Evolutionary conservation across 2,329 filamentous ascomycete genomes (phyloP).

Genomic region (Aspergillus intermedius): DNA sequence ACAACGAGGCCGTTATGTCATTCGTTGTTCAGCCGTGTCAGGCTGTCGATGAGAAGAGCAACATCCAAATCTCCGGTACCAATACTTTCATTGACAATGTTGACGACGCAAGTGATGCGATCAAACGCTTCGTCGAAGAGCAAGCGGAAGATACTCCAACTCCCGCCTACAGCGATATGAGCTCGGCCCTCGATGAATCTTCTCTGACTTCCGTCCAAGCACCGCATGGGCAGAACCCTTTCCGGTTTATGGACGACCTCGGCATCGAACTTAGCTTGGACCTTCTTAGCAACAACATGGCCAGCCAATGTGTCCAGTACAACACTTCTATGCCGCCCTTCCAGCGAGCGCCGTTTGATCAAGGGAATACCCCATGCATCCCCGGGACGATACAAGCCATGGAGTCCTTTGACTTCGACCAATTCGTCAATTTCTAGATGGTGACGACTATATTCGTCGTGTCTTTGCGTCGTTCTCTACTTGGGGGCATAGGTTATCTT

Average conservation of each 20-base stretch:
- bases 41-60: slow-evolving; percentile 6
- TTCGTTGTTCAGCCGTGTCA: slow-evolving; percentile 19
- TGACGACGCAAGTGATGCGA: not conserved
- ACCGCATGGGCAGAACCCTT: slow-evolving; percentile 8
- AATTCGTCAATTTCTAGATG: not conserved
- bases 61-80: slow-evolving; percentile 11
- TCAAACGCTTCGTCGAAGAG: slow-evolving; percentile 2
- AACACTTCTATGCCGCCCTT: not conserved
- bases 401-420: slow-evolving; percentile 1
- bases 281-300: not conserved
- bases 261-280: not conserved
- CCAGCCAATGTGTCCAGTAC: not conserved
- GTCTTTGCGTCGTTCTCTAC: not conserved
- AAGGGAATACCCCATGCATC: not conserved
- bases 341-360: not conserved
- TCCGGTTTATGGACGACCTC: not conserved
- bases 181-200: not conserved
- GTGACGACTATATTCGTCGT: not conserved
- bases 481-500: not conserved
- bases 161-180: slow-evolving; percentile 2
- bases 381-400: not conserved
- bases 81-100: slow-evolving; percentile 4
- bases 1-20: slow-evolving; percentile 17
- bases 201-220: not conserved
- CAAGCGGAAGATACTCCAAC: not conserved